Evolutionary conservation across 257 asterid species (phyloP), one percentile per base, ranked within the genome.

Genomic region (Petrea volubilis): DNA sequence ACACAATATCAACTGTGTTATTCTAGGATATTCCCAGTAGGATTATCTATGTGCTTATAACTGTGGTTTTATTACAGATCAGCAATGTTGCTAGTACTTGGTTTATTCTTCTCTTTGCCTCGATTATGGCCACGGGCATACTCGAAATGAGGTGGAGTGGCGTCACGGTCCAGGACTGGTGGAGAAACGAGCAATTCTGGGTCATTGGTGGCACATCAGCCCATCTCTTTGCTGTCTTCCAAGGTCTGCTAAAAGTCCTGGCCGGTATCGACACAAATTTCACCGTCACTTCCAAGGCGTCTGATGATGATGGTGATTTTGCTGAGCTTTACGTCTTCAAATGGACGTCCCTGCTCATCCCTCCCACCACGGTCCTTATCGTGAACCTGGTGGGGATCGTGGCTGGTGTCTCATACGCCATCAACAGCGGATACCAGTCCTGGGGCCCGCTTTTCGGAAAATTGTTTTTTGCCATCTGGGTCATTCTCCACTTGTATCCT

Each of bases 161-260:
- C 11, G 86, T 81, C 7, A 78, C 77, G n/a, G 63, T 81, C 6
- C 83, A 81, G 74, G 83, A 81, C 70, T 81, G 86, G 86, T 81
- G 86, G 86, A 74, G 86, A 55, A 81, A 81, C 47, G 86, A 81
- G 17, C 86, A 81, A 46, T 81, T 81, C 67, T 81, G 86, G 86
- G 86, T 81, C 72, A 81, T 81, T 14, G 86, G 86, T 57, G 86
- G 86, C 24, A 81, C 83, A 0, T 81, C 86, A 0, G 86, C 86
- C 21, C 86, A 81, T 72, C 83, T 81, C 51, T 81, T 81, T 20
- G 86, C 83, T 4, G 86, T 81, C 64, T 81, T 81, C 64, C 86
- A 81, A 68, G 86, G 86, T 52, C 83, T 81, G 60, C 44, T 81
- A 12, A 81, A 81, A 75, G 86, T 81, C 13, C 74, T 81, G 0